Base-by-base conservation (phyloP, 768 basidiomycete genomes). In the Podaxis rugospora region DNA sequence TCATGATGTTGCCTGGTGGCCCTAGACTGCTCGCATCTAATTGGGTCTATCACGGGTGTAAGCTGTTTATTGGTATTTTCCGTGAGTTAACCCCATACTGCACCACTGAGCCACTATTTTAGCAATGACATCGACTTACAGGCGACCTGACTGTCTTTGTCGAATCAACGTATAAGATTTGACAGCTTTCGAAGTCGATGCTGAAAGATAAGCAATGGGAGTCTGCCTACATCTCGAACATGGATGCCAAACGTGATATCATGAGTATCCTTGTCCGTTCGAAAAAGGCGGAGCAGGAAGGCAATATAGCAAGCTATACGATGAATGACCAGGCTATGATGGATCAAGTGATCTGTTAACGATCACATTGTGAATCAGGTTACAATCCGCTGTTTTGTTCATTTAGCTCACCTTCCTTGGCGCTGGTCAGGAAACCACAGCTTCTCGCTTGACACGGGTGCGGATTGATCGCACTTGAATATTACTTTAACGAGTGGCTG, bases 371-470 rank as follows among this genome's bases (percentile, higher is more conserved):
- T 50, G 27, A 57, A 2, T 37, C 5, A 18, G 0, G 23, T 13
- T 44, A 18, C 21, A 37, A 11, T 25, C n/a, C 11, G 40, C 28
- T 16, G 35, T 25, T 25, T 16, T 16, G 21, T 39, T 39, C 46
- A 51, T 53, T 18, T n/a, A 80, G 78, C 64, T 82, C 7, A 82
- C 81, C 3, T 81, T 82, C 70, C 67, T 82, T 11, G 78, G 76
- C 1, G 80, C 81, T 14, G 80, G 77, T 10, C 76, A 76, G 59
- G 76, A 76, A 68, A 80, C 80, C 4, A 80, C 79, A 10, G 79
- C 81, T 0, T 76, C 78, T 49, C 80, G 80, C 16, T 62, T 79
- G 25, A 70, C 77, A 21, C 87, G 83, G 83, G 79, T 80, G 62
- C 25, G 70, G 63, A 14, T 47, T 28, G 1, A 16, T 23, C 35